phyloP scores from a whole-genome alignment of 1,284 basidiomycete species.

The Tylopilus orsonianus region DNA sequence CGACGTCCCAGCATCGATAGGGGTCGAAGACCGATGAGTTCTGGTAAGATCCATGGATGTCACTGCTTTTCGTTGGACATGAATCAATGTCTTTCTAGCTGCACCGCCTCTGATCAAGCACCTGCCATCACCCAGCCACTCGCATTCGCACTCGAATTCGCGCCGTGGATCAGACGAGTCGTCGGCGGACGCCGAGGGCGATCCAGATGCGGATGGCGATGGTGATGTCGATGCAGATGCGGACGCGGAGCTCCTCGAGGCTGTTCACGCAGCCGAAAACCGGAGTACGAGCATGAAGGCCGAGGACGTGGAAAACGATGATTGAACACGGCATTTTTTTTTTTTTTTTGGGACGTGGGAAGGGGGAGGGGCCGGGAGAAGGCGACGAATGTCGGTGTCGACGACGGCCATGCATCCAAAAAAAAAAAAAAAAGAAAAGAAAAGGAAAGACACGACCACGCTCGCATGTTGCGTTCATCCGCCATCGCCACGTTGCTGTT shows the following conservation, averaged over 20 bases:
- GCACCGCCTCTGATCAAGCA: constrained; percentile 22
- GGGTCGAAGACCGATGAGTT: constrained; percentile 29
- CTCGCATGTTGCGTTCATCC: background rate
- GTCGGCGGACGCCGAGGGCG: constrained; percentile 31
- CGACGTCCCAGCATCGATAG: constrained; percentile 20
- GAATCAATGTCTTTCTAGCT: constrained; percentile 15
- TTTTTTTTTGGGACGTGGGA: constrained; percentile 15
- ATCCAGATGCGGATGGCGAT: constrained; percentile 37
- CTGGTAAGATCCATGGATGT: constrained; percentile 20
- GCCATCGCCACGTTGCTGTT: too few species aligned
- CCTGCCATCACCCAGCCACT: constrained; percentile 25
- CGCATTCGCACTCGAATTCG: constrained; percentile 22
- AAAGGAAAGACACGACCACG: background rate
- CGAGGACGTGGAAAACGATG: constrained; percentile 36
- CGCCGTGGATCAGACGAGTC: constrained; percentile 29
- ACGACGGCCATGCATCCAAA: constrained; percentile 1
- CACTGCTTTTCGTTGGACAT: background rate
- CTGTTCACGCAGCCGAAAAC: constrained; percentile 45
- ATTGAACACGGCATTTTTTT: constrained; percentile 11
- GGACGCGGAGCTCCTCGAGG: constrained; percentile 43
- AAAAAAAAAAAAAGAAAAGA: background rate
- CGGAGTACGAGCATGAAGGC: constrained; percentile 36
- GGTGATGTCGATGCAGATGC: constrained; percentile 34
- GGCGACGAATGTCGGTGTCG: background rate
- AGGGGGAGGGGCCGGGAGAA: constrained; percentile 7